Evolutionary conservation across 139 green algal species (phyloP), one percentile per base, ranked within the genome.

Genomic region (Coelastrella sp.): DNA sequence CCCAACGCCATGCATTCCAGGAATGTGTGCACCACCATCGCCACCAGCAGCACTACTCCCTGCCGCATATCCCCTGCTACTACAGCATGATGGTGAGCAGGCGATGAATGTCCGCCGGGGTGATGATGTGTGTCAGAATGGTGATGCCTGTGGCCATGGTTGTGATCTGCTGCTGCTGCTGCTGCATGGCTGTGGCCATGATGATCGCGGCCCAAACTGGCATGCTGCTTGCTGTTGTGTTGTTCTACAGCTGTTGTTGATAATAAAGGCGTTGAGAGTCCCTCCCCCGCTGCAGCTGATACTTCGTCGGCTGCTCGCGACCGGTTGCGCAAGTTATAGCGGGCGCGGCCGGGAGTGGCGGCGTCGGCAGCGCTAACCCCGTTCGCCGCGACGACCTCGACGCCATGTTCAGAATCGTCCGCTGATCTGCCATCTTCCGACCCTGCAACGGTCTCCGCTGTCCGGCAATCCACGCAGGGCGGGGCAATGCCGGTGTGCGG

Each of bases 1-100:
- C 92, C 91, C 58, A 94, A 86, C 10, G 92, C 92, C 71, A 94
- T 92, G 87, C 93, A 94, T 90, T 94, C 88, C 64, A 94, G 86
- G 14, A 86, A 83, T 1, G 92, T 94, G 89, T 95, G 92, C 83
- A 94, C 86, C n/a, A 76, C 22, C 88, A 94, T 92, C 16, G 90
- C 92, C 88, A 90, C 80, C 90, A 94, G 88, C 90, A 93, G 90
- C 59, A 93, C 79, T 47, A 93, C 78, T 73, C 89, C 89, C 86
- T 92, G 89, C 61, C 86, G 47, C 89, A 90, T 65, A 82, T 90
- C 74, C 76, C 86, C 32, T 47, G 74, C 17, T n/a, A 57, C 47
- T 76, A 84, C 71, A n/a, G 73, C 73, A 66, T 89, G 80, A 65
- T 89, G 83, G 81, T 89, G 80, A 47, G 32, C 32, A 47, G 32